A percentile compares a stretch with the other conserved stretches of the same genome.
Evolutionary conservation across 2,329 filamentous ascomycete species (phyloP).

Genomic region (Botrytis deweyae): DNA sequence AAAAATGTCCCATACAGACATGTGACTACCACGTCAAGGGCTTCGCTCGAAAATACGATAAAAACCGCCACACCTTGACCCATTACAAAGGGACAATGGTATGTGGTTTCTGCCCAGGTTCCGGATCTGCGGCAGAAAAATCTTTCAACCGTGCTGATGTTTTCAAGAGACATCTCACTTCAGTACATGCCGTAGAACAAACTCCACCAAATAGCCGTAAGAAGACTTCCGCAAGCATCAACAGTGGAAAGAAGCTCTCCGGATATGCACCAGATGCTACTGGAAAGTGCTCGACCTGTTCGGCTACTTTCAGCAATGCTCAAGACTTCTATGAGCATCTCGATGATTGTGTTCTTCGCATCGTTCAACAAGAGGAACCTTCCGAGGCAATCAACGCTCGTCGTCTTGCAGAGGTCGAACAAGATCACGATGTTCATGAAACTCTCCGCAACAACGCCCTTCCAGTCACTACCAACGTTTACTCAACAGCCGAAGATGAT

Average conservation of each 20-base stretch:
- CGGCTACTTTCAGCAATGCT: constrained; percentile 76
- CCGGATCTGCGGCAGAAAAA: constrained; percentile 84
- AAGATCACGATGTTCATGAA: constrained; percentile 60
- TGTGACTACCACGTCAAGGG: constrained; percentile 95
- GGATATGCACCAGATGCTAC: constrained; percentile 74
- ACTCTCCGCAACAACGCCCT: constrained; percentile 61
- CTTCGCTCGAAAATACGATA: constrained; percentile 96
- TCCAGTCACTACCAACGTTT: constrained; percentile 44
- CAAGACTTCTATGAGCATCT: constrained; percentile 98
- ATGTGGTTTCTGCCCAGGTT: constrained; percentile 91
- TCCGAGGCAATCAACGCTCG: constrained; percentile 67
- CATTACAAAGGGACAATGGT: constrained; percentile 99
- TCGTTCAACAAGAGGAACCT: constrained; percentile 70
- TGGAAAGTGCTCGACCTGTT: constrained; percentile 90
- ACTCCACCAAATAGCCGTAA: constrained; percentile 86
- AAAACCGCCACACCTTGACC: constrained; percentile 92
- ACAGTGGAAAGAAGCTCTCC: constrained; percentile 55
- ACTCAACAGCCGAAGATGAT: constrained; percentile 44
- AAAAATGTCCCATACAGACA: constrained; percentile 91
- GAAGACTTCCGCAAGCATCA: constrained; percentile 48
- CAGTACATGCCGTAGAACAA: constrained; percentile 92
- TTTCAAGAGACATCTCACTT: constrained; percentile 92
- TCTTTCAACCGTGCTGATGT: constrained; percentile 96
- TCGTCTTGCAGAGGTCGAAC: constrained; percentile 63
- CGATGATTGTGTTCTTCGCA: constrained; percentile 71